Conservation (phyloP, 805 yeast genomes). For the Sugiyamaella floridensis region DNA sequence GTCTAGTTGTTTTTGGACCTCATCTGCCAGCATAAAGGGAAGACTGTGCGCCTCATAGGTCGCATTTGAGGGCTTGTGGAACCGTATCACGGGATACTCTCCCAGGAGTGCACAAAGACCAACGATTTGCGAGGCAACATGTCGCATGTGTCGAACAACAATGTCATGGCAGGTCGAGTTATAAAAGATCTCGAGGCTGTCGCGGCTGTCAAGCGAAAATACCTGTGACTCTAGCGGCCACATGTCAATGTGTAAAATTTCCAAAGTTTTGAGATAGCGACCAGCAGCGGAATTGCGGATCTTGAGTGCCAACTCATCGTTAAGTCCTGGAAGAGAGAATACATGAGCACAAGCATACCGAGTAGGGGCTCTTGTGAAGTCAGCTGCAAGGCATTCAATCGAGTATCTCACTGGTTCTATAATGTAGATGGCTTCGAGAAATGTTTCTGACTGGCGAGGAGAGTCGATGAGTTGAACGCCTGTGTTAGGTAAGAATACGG, state of each 20-base stretch:
- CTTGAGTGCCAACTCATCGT: slow-evolving; percentile 19
- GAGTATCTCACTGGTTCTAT: slow-evolving; percentile 62
- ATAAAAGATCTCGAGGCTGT: slow-evolving; percentile 65
- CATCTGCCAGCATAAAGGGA: slow-evolving; percentile 63
- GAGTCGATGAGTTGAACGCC: slow-evolving; percentile 40
- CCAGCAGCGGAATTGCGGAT: slow-evolving; percentile 24
- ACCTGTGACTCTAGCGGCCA: slow-evolving; percentile 64
- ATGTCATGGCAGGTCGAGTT: slow-evolving; percentile 56
- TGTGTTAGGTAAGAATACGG: background rate
- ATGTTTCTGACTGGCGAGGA: slow-evolving; percentile 51
- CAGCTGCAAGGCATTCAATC: slow-evolving; percentile 71
- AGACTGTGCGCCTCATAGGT: slow-evolving; percentile 51
- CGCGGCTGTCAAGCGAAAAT: slow-evolving; percentile 57
- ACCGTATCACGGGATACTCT: slow-evolving; percentile 82
- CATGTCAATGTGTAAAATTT: slow-evolving; percentile 43
- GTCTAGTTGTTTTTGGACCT: slow-evolving; percentile 65
- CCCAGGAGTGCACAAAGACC: slow-evolving; percentile 72
- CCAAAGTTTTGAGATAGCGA: slow-evolving; percentile 27
- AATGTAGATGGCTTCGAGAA: slow-evolving; percentile 74
- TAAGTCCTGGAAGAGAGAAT: slow-evolving; percentile 56
- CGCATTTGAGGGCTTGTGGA: slow-evolving; percentile 48
- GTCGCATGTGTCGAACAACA: slow-evolving; percentile 50
- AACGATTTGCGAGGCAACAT: slow-evolving; percentile 58
- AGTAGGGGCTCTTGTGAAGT: slow-evolving; percentile 55
- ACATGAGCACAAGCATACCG: slow-evolving; percentile 71